Evolutionary conservation across 148 eudicot species (phyloP).

Genomic region (Rhododendron molle): DNA sequence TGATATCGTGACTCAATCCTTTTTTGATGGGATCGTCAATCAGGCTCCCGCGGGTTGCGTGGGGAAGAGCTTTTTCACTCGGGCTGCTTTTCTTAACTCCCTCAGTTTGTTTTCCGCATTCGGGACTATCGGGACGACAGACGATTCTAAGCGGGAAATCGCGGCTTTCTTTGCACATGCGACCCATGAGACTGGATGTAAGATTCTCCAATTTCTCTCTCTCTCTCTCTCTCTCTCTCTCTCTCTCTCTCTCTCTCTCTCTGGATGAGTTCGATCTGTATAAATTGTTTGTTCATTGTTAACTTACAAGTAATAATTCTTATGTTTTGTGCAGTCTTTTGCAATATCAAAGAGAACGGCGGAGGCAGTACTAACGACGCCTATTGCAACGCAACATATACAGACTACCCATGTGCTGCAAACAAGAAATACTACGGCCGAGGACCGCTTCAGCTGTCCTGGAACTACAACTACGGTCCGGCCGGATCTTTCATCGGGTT

Average conservation of each 20-base stretch:
- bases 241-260: not conserved
- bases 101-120: conserved; percentile 24
- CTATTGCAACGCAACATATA: conserved; percentile 37
- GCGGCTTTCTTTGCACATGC: conserved; percentile 76
- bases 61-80: conserved; percentile 51
- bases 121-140: conserved; percentile 41
- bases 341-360: conserved; percentile 45
- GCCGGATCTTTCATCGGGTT: conserved; percentile 29
- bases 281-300: not conserved
- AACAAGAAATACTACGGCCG: conserved; percentile 34
- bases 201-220: conserved; percentile 1
- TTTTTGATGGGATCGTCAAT: conserved; percentile 44
- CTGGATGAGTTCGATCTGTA: not conserved
- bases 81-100: conserved; percentile 41
- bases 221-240: not conserved
- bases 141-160: conserved; percentile 49
- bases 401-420: conserved; percentile 25
- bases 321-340: conserved; percentile 29
- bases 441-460: conserved; percentile 44
- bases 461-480: conserved; percentile 43
- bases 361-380: conserved; percentile 28
- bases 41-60: conserved; percentile 31
- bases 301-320: not conserved
- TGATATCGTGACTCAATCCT: conserved; percentile 34
- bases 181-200: conserved; percentile 69